Percentiles rank a stretch among this genome's conserved stretches.
phyloP scores from a whole-genome alignment of 176 grass and related monocot species.

The Aechmea fasciata region DNA sequence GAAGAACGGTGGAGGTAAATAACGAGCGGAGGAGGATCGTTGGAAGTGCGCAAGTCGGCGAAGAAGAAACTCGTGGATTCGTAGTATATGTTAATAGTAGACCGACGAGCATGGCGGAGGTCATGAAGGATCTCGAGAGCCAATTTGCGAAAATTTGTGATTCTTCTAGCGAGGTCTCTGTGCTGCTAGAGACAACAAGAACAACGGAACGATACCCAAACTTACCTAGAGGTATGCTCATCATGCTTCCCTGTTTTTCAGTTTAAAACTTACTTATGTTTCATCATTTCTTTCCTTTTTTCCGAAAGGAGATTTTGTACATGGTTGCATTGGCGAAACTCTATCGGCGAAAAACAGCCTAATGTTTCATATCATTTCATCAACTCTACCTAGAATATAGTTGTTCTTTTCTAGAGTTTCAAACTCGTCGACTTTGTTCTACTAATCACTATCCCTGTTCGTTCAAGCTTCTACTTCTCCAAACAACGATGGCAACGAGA shows the following conservation, averaged over 20 bases:
- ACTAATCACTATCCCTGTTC: constrained; percentile 22
- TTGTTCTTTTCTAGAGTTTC: background rate
- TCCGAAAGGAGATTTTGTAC: background rate
- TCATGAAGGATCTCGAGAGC: constrained; percentile 52
- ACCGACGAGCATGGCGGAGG: constrained; percentile 54
- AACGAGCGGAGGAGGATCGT: constrained; percentile 30
- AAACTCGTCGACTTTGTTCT: background rate
- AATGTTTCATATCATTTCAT: background rate
- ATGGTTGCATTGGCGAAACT: background rate
- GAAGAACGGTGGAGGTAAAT: constrained; percentile 21
- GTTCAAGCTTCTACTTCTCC: constrained; percentile 24
- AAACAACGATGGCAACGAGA: constrained; percentile 25
- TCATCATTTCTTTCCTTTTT: background rate
- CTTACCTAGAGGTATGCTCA: constrained; percentile 19
- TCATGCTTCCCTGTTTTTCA: background rate
- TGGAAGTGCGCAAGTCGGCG: constrained; percentile 29
- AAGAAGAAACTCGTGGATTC: constrained; percentile 46
- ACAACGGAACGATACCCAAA: constrained; percentile 5
- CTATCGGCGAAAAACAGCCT: background rate
- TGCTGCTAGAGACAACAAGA: constrained; percentile 54
- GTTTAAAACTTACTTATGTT: background rate
- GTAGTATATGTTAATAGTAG: constrained; percentile 55
- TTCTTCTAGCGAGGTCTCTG: constrained; percentile 38
- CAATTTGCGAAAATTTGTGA: constrained; percentile 48
- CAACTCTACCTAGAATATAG: too few species aligned